phyloP scores from a whole-genome alignment of 352 stramenopile species.

The Stramenopiles sp. region DNA sequence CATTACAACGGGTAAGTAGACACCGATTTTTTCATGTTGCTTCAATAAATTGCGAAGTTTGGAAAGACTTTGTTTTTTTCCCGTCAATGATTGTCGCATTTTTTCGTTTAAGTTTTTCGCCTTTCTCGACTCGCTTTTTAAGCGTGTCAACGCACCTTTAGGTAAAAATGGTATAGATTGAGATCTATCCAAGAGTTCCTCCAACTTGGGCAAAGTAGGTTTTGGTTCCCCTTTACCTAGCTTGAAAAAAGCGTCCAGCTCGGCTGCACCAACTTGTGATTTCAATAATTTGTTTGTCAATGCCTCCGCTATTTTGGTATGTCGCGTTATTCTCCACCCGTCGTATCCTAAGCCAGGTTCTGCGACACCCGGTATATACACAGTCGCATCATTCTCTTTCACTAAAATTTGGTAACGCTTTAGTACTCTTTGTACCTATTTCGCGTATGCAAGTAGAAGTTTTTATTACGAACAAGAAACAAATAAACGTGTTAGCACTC shows the following conservation, averaged over 20 bases:
- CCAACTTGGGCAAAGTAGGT: background rate
- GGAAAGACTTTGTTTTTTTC: background rate
- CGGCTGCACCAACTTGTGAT: background rate
- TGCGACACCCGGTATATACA: background rate
- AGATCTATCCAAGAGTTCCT: background rate
- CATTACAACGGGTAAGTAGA: background rate
- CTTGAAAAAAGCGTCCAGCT: background rate
- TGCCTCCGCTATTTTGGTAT: background rate
- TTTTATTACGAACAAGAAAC: no score
- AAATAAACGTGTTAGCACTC: no score
- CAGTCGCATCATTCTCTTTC: background rate
- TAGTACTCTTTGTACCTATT: no score
- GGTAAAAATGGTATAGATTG: background rate
- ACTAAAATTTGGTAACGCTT: background rate
- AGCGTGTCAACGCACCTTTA: background rate
- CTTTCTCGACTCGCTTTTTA: background rate
- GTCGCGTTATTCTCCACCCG: background rate
- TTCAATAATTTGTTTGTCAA: background rate
- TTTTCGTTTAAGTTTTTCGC: background rate
- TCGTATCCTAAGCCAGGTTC: background rate
- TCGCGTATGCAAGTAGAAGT: no score
- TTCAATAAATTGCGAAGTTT: background rate
- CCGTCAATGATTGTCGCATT: background rate
- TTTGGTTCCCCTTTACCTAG: background rate
- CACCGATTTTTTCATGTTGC: background rate